phyloP scores from a whole-genome alignment of 768 basidiomycete genomes.

The Russula griseocarnosa region DNA sequence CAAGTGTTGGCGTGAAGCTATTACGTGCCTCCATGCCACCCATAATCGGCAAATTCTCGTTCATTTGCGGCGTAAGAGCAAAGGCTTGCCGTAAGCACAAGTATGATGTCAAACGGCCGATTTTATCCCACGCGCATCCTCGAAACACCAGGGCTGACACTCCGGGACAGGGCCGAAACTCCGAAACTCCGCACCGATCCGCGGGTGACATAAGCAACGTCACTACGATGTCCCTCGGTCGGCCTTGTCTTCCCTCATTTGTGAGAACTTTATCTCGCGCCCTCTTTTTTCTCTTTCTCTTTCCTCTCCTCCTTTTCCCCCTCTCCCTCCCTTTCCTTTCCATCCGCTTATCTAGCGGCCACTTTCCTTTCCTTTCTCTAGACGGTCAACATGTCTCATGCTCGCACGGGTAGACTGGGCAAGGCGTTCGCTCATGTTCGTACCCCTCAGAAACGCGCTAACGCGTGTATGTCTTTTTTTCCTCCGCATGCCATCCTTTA shows the following conservation, averaged over 20 bases:
- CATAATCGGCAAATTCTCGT: slow-evolving; percentile 98
- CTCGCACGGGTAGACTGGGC: slow-evolving; percentile 2
- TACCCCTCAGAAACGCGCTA: slow-evolving; percentile 7
- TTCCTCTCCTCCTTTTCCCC: background rate
- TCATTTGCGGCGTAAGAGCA: slow-evolving; percentile 59
- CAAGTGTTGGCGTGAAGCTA: slow-evolving; percentile 71
- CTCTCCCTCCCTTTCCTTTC: slow-evolving; percentile 9
- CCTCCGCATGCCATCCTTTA: background rate
- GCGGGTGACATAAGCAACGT: background rate
- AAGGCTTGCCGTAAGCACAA: slow-evolving; percentile 49
- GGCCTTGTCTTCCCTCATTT: background rate
- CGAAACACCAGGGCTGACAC: too few species aligned
- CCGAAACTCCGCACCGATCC: background rate
- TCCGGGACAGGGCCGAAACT: too few species aligned
- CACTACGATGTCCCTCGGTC: background rate
- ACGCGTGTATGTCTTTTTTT: slow-evolving; percentile 4
- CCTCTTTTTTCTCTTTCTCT: background rate
- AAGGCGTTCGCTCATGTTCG: slow-evolving; percentile 1
- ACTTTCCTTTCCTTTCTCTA: slow-evolving; percentile 26
- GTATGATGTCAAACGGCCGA: slow-evolving; percentile 87
- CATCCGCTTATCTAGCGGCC: slow-evolving; percentile 26
- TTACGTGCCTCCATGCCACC: slow-evolving; percentile 91
- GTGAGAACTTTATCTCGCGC: background rate
- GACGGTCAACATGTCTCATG: slow-evolving; percentile 2
- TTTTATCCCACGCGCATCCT: slow-evolving; percentile 58